Evolutionary conservation across 176 grass and related monocot species (phyloP).

Genomic region (Rhynchospora breviuscula): DNA sequence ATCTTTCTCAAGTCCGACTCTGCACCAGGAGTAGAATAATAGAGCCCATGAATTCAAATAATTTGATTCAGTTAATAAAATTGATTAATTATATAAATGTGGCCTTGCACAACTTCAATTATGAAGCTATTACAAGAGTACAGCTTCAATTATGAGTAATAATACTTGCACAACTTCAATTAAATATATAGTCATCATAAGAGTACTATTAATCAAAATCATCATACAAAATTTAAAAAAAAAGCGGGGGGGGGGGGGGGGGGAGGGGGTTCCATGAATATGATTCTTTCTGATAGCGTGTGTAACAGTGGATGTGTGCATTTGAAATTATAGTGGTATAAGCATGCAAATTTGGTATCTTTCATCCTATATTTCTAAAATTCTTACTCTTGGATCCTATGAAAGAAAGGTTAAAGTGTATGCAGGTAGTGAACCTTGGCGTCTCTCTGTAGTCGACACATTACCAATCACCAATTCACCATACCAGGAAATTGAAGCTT

Average conservation of each 20-base stretch:
- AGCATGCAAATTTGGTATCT: neutral
- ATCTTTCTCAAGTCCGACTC: conserved; percentile 21
- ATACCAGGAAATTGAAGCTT: neutral
- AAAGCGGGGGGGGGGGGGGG: no score
- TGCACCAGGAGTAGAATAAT: neutral
- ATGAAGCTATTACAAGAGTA: no score
- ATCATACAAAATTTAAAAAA: no score
- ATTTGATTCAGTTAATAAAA: neutral
- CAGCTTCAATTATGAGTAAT: no score
- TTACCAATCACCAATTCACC: neutral
- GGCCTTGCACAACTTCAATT: no score
- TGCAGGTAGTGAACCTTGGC: neutral
- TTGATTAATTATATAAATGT: neutral
- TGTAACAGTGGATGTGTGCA: neutral
- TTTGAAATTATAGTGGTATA: neutral
- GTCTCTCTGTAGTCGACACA: neutral
- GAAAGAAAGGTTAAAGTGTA: neutral
- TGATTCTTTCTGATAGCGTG: neutral
- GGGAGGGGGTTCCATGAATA: no score
- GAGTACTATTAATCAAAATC: no score
- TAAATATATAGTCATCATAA: no score
- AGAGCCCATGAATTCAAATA: neutral
- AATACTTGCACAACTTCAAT: no score
- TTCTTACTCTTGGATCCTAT: neutral
- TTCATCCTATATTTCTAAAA: neutral